A percentile compares a stretch with the other conserved stretches of the same genome.
These are phyloP conservation scores for Poronia punctata DNA, from an alignment of 495 filamentous ascomycete genomes.

Conservation along the genomic window DNA sequence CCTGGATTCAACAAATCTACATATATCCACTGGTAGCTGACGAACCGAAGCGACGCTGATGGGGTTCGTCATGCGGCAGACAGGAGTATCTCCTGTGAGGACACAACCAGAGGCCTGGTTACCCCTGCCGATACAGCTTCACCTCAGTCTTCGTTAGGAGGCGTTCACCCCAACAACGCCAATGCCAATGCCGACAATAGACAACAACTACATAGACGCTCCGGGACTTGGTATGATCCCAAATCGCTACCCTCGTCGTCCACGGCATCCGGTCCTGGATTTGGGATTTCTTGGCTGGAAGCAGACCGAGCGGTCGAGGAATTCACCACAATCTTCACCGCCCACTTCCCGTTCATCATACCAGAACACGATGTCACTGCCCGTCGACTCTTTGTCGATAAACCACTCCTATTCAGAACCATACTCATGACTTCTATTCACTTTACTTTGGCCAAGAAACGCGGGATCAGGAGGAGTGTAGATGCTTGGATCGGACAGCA, in stretches of 20 bases:
- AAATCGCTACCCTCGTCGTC: too few relatives aligned
- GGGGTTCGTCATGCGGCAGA: too few relatives aligned
- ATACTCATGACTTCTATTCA: slow-evolving; percentile 21
- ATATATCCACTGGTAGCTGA: too few relatives aligned
- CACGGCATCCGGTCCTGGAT: slow-evolving; percentile 25
- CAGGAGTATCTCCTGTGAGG: too few relatives aligned
- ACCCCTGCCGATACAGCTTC: too few relatives aligned
- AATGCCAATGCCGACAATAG: too few relatives aligned
- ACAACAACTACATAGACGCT: too few relatives aligned
- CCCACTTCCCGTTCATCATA: slow-evolving; percentile 27
- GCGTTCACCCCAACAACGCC: too few relatives aligned
- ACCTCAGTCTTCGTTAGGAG: too few relatives aligned
- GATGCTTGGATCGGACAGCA: slow-evolving; percentile 26
- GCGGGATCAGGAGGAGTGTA: slow-evolving; percentile 21
- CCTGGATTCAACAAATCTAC: not conserved
- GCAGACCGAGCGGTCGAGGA: slow-evolving; percentile 23
- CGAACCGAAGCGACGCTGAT: too few relatives aligned
- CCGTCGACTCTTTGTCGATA: slow-evolving; percentile 15
- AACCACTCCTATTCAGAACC: slow-evolving; percentile 24
- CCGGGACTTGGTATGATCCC: too few relatives aligned
- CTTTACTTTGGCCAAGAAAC: slow-evolving; percentile 20
- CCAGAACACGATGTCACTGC: slow-evolving; percentile 20
- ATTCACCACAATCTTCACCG: slow-evolving; percentile 20
- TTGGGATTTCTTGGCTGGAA: slow-evolving; percentile 26
- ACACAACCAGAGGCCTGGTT: too few relatives aligned